phyloP scores from a whole-genome alignment of 1,284 basidiomycete genomes.

The Moesziomyces globuligerus region DNA sequence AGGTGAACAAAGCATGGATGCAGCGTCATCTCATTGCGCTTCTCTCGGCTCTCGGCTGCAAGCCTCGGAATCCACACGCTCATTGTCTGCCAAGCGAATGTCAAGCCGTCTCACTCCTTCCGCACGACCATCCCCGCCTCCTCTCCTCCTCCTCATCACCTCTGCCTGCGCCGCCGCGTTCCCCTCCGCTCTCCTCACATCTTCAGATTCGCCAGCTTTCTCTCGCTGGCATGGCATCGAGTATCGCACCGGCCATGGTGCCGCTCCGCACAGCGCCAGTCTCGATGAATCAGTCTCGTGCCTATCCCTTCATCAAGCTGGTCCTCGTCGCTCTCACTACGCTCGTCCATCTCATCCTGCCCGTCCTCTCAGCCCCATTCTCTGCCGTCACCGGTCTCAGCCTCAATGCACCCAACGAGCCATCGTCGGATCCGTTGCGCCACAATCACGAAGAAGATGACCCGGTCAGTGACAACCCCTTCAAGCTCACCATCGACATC shows the following conservation, averaged over 20 bases:
- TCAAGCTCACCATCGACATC: constrained; percentile 53
- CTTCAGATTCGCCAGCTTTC: too few relatives aligned
- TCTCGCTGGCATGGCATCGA: too few relatives aligned
- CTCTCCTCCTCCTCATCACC: too few relatives aligned
- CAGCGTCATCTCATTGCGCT: too few relatives aligned
- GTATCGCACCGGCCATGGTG: background rate
- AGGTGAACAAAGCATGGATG: too few relatives aligned
- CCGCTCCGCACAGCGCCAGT: background rate
- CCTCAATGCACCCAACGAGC: constrained; percentile 1
- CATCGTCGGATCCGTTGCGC: background rate
- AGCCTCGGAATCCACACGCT: too few relatives aligned
- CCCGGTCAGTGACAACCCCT: constrained; percentile 37
- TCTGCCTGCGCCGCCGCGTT: too few relatives aligned
- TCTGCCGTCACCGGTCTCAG: background rate
- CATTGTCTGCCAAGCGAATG: too few relatives aligned
- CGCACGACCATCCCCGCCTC: too few relatives aligned
- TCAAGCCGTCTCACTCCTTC: too few relatives aligned
- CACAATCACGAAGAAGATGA: constrained; percentile 33
- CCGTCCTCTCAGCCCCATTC: constrained; percentile 31
- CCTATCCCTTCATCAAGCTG: constrained; percentile 42
- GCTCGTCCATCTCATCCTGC: constrained; percentile 42
- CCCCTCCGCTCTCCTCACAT: too few relatives aligned
- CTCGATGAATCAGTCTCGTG: constrained; percentile 24
- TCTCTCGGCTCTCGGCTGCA: too few relatives aligned
- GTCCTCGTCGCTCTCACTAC: constrained; percentile 37